Evolutionary conservation across 148 eudicot genomes (phyloP).

Genomic region (Oxyria digyna): DNA sequence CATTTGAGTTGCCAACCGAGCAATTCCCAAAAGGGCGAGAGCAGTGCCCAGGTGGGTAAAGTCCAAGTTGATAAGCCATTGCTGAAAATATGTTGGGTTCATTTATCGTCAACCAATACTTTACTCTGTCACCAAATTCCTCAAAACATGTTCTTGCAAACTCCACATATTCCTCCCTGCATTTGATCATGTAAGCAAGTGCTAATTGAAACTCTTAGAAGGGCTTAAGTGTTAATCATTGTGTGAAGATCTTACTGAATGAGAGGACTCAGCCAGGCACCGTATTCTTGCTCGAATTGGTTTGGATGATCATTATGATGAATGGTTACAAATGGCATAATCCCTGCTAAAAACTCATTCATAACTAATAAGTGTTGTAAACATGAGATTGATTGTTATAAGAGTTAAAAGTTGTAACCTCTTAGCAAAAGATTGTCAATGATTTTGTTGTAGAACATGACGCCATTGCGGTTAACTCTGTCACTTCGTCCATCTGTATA

Average conservation of each 20-base stretch:
- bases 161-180: slow-evolving; percentile 55
- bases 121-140: slow-evolving; percentile 66
- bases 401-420: slow-evolving; percentile 26
- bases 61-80: slow-evolving; percentile 30
- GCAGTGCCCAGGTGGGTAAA: slow-evolving; percentile 62
- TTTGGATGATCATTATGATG: slow-evolving; percentile 58
- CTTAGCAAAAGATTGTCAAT: slow-evolving; percentile 43
- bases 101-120: slow-evolving; percentile 71
- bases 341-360: slow-evolving; percentile 32
- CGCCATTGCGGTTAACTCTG: slow-evolving; percentile 37
- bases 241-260: slow-evolving; percentile 40
- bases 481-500: slow-evolving; percentile 58
- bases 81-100: slow-evolving; percentile 52
- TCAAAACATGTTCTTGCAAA: slow-evolving; percentile 59
- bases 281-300: slow-evolving; percentile 57
- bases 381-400: background rate
- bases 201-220: background rate
- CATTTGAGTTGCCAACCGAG: slow-evolving; percentile 46
- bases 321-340: slow-evolving; percentile 76
- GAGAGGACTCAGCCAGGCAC: slow-evolving; percentile 66
- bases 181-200: background rate
- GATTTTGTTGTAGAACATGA: slow-evolving; percentile 50
- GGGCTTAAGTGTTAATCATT: background rate
- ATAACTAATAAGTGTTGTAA: background rate
- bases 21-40: slow-evolving; percentile 48